Percentiles rank a stretch among this genome's conserved stretches.
Evolutionary conservation across 306 rosid species (phyloP).

Genomic region (Echinosophora koreensis): DNA sequence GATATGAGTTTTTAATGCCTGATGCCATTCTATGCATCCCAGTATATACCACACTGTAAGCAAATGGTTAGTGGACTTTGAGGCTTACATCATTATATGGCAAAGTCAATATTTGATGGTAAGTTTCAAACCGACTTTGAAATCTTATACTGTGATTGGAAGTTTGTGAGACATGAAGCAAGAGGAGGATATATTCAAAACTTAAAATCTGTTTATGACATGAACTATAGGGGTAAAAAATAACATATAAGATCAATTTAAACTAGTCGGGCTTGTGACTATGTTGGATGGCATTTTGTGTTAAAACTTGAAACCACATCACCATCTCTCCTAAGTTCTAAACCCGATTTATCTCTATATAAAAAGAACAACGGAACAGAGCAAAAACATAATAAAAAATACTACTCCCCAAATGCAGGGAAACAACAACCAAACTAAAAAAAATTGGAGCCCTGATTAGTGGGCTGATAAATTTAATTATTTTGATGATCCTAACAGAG

Average conservation of each 20-base stretch:
- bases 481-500: conserved; percentile 57
- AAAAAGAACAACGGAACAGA: conserved; percentile 33
- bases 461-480: conserved; percentile 14
- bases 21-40: too few species aligned
- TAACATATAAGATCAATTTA: conserved; percentile 40
- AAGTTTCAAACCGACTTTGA: too few species aligned
- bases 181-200: not conserved
- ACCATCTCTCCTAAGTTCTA: conserved; percentile 30
- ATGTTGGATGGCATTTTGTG: conserved; percentile 38
- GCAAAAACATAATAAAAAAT: conserved; percentile 32
- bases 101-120: too few species aligned
- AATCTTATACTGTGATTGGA: not conserved
- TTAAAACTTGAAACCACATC: conserved; percentile 31
- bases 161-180: too few species aligned
- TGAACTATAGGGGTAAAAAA: not conserved
- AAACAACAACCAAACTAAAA: conserved; percentile 42
- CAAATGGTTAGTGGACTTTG: too few species aligned
- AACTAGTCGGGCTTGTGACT: conserved; percentile 29
- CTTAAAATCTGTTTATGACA: conserved; percentile 21
- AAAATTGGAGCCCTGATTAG: conserved; percentile 45
- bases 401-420: conserved; percentile 65
- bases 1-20: too few species aligned
- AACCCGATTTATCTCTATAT: conserved; percentile 50
- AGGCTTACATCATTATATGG: too few species aligned
- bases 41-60: too few species aligned